Evolutionary conservation across 2,329 filamentous ascomycete genomes (phyloP), one percentile per base, ranked within the genome.

Genomic region (Aurifilum marmelostoma): DNA sequence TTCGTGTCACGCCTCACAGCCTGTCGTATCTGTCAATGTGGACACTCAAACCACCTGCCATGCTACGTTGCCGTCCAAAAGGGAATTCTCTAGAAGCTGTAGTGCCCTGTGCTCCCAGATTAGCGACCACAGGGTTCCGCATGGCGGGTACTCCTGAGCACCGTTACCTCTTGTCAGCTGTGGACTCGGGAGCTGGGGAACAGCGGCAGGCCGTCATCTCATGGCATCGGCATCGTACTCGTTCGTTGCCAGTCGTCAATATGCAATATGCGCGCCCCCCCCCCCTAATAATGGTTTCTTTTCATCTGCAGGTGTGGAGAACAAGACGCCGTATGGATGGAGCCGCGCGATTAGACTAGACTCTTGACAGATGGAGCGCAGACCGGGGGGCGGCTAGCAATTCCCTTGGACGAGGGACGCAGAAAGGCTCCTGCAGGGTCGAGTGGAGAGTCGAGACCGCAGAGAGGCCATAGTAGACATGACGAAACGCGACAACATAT

Each of bases 311-410:
- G 27, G 12, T 32, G 27, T 56, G 58, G 58, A 34, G 58, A 37
- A 32, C n/a, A 32, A 47, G 58, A 12, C 14, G 24, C 24, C 50
- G 56, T 21, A n/a, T n/a, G 18, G 32, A 60, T 62, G 59, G 59
- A 62, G 59, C 59, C 59, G 59, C 59, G 59, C 59, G 59, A 62
- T 43, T 62, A 62, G 21, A 37, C 34, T 29, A 9, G 34, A 39
- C n/a, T n/a, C 29, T 39, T 21, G 58, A 27, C 32, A 39, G 59
- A 43, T 39, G 11, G 34, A 59, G 41, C 1, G 41, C 16, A 27
- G 29, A 8, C 32, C 32, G 7, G 56, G 56, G 56, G 27, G 56
- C n/a, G 37, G 56, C 56, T 29, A n/a, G 56, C 56, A 21, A 37
- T 34, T 34, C 24, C 8, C 18, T 37, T 29, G 29, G 56, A 34